Base-by-base conservation (phyloP, 179 eudicot species). In the Gypsophila paniculata region DNA sequence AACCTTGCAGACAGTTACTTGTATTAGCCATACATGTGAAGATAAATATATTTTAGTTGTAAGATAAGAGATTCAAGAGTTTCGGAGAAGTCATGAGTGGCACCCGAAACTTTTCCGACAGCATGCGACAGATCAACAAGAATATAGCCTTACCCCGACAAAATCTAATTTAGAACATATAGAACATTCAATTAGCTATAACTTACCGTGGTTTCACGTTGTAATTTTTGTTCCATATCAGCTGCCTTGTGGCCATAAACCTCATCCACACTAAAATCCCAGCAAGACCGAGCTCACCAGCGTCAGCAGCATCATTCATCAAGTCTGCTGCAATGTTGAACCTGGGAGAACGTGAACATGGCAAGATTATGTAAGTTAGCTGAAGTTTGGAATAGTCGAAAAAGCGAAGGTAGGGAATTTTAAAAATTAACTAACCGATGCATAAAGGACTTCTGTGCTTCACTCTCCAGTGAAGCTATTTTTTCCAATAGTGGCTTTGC, bases 241-340 rank as follows among this genome's bases (percentile, higher is more conserved):
- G 87, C 82, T 92, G 99, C 77, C 98, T 90, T 65, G 96, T 92
- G 39, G 97, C 97, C 99, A 95, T 95, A 72, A 90, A 95, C 78
- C 99, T 88, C 99, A 95, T 86, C 98, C 99, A 95, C 73, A 95
- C 99, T 73, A 95, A 85, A 81, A 95, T 86, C 52, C 88, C 97
- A 54, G 96, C 96, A 84, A 95, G 88, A 67, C 99, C 99, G 66
- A 89, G 77, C 74, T 90, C 88, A 71, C 97, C 99, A 72, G 88
- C 85, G 63, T 80, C 78, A 59, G 78, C 73, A 54, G 99, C 98
- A 76, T 87, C 88, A 69, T 83, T 84, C 51, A 90, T 78, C 87
- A 92, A 81, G 85, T 92, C 99, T 69, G 97, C 95, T 34, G 93
- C 99, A 65, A 95, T 95, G 77, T 95, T 95, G 79, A 95, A 95